Evolutionary conservation across 306 rosid genomes (phyloP).

Genomic region (Trifolium subterraneum): DNA sequence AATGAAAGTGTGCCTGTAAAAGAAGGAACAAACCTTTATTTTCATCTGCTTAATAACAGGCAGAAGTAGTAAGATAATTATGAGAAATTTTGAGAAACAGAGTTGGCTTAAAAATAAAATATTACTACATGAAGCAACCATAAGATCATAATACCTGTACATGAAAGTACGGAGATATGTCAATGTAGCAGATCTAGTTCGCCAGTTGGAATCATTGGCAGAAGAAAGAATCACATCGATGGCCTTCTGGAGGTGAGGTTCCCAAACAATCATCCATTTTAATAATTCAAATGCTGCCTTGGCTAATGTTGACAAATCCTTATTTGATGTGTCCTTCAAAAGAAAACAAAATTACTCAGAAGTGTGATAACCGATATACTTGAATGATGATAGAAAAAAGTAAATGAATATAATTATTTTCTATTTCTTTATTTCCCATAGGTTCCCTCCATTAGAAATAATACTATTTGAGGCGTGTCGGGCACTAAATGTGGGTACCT

Average conservation of each 20-base stretch:
- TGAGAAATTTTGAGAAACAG: slow-evolving; percentile 34
- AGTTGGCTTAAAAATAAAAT: slow-evolving; percentile 20
- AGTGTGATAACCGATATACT: slow-evolving; percentile 29
- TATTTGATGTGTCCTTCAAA: slow-evolving; percentile 92
- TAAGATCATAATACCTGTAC: slow-evolving; percentile 73
- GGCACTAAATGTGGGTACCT: too few relatives aligned
- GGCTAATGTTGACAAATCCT: slow-evolving; percentile 94
- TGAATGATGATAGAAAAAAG: slow-evolving; percentile 26
- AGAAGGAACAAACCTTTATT: slow-evolving; percentile 31
- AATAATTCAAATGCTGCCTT: slow-evolving; percentile 89
- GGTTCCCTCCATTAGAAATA: neutral
- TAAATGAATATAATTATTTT: slow-evolving; percentile 3
- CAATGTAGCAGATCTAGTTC: slow-evolving; percentile 90
- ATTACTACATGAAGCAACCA: slow-evolving; percentile 10
- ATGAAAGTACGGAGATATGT: slow-evolving; percentile 92
- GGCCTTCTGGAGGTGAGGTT: slow-evolving; percentile 79
- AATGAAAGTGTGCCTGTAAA: slow-evolving; percentile 88
- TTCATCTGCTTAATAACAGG: slow-evolving; percentile 32
- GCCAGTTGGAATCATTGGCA: slow-evolving; percentile 89
- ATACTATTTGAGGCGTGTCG: neutral
- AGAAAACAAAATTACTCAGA: slow-evolving; percentile 46
- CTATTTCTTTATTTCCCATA: neutral
- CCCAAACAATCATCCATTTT: slow-evolving; percentile 92
- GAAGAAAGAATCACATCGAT: slow-evolving; percentile 85
- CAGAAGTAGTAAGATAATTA: slow-evolving; percentile 13